Base-by-base conservation (phyloP, 805 yeast species). In the Kodamaea leandrae region DNA sequence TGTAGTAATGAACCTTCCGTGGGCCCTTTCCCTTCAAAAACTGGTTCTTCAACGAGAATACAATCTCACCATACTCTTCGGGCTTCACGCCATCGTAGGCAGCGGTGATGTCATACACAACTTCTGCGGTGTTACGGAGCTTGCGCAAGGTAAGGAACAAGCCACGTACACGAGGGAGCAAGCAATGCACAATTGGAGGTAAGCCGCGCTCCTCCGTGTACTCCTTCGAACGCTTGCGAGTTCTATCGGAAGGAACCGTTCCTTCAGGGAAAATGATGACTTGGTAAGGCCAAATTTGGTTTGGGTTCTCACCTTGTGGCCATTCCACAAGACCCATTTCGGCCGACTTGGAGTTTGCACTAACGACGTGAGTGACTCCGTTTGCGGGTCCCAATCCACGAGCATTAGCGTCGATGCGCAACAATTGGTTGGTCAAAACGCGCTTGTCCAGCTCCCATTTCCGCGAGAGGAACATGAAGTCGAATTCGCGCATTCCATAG, bases 211-310 rank as follows among this genome's bases (percentile, higher is more conserved):
- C 76, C 4, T 58, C 62, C 15, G 88, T 83, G 61, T 68, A 93
- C 6, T 58, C 68, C 13, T 67, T 69, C 6, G 90, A 78, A 43
- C 77, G 76, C 3, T 52, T 63, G 36, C 78, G 71, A 2, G 96
- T 87, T 45, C 77, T 74, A 4, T 70, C 71, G 27, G 93, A 81
- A 41, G 85, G 64, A 44, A 88, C 93, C 0, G 99, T 93, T 4
- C 99, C 99, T 61, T 93, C 99, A 1, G 99, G 99, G 63, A 84
- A 93, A 19, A 93, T 60, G 16, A 90, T 63, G 34, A 93, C 60
- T 72, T 83, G 80, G 47, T 82, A 81, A 4, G 72, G 72, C 58
- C 62, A 66, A 2, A 57, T 45, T 12, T 55, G 47, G 34, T 51
- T 47, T 2, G 58, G 36, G 43, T 43, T 47, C 3, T 32, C 40